Evolutionary conservation across 768 basidiomycete genomes (phyloP), one percentile per base, ranked within the genome.

Genomic region (Mycena metata): DNA sequence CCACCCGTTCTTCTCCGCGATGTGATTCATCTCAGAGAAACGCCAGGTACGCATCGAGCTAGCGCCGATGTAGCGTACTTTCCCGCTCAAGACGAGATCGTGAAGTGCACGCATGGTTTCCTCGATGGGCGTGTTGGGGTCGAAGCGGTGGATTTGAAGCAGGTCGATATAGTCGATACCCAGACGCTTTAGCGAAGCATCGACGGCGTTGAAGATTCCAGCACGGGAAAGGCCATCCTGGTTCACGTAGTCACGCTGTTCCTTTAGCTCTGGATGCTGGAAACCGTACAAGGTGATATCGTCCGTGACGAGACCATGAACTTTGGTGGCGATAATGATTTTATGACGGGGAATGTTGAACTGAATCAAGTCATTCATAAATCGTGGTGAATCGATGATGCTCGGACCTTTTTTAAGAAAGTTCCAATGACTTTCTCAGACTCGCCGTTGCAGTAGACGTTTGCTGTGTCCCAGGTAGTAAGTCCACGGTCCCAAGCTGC

Each of bases 41-140:
- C 85, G 81, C 84, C 84, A 86, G 16, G 83, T 75, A 11, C 80
- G 76, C 83, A 85, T 84, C 58, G 83, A 83, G 64, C 82, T 83
- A 0, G 82, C 83, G 7, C 85, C 86, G 49, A 87, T 81, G 69
- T 88, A 83, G 57, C 80, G 71, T 33, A 80, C 83, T 60, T 82
- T 79, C 15, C 84, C 83, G 36, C 75, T 75, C 60, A 81, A 70
- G 2, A 85, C 82, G 36, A 85, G 78, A 68, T 85, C 83, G 65
- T 85, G 82, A 15, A 85, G 72, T 1, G 84, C 84, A 52, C 81
- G 79, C 83, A 84, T 85, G 0, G 82, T 85, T 75, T 84, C 84
- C 50, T 79, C 79, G 56, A 74, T 64, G 9, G 84, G 79, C 9
- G 74, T 75, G 26, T 56, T 46, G 1, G 72, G 66, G 52, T 84